Evolutionary conservation across 768 basidiomycete genomes (phyloP).

Genomic region (Paxillus involutus): DNA sequence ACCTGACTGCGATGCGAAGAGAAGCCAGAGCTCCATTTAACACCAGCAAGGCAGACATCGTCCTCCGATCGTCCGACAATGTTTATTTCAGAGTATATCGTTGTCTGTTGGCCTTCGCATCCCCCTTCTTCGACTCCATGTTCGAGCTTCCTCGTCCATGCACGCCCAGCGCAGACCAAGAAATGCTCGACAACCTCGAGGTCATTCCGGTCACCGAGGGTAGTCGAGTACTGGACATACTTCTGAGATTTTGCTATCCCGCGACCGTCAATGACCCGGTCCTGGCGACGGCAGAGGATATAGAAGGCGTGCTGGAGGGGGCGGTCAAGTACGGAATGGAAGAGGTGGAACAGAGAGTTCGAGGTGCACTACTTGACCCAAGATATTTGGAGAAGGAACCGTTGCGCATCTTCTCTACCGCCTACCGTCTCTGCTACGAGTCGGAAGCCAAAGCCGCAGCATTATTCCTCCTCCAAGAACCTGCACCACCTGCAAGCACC

Average conservation of each 20-base stretch:
- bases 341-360: slow-evolving; percentile 22
- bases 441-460: slow-evolving; percentile 33
- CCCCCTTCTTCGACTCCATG: slow-evolving; percentile 32
- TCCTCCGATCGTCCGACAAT: slow-evolving; percentile 50
- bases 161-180: slow-evolving; percentile 5
- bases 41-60: slow-evolving; percentile 46
- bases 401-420: slow-evolving; percentile 33
- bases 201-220: slow-evolving; percentile 32
- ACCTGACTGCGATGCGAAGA: slow-evolving; percentile 14
- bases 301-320: slow-evolving; percentile 26
- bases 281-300: slow-evolving; percentile 12
- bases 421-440: slow-evolving; percentile 29
- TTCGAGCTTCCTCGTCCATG: slow-evolving; percentile 29
- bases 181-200: slow-evolving; percentile 16
- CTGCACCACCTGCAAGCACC: slow-evolving; percentile 2
- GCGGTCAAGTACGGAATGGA: slow-evolving; percentile 34
- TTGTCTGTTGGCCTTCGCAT: slow-evolving; percentile 26
- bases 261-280: slow-evolving; percentile 22
- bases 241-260: slow-evolving; percentile 39
- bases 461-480: slow-evolving; percentile 20
- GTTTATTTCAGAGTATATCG: slow-evolving; percentile 25
- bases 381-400: slow-evolving; percentile 28
- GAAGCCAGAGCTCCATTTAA: slow-evolving; percentile 43
- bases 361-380: slow-evolving; percentile 24
- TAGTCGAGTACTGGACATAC: slow-evolving; percentile 25